Percentiles rank a stretch among this genome's conserved stretches.
phyloP scores from a whole-genome alignment of 1,139 yeast genomes.

The Saccharomyces hybrid region DNA sequence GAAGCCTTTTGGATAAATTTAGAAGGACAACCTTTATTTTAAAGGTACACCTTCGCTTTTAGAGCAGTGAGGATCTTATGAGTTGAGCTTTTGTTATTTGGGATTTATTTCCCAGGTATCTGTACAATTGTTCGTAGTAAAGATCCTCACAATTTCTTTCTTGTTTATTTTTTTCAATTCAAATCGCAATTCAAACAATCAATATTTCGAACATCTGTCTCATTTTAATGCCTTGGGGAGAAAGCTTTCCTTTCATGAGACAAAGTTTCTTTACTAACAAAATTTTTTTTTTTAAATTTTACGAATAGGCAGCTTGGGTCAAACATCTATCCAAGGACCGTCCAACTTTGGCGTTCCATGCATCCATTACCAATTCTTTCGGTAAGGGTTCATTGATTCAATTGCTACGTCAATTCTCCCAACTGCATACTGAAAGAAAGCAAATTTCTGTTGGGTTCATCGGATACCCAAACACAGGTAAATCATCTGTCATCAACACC shows the following conservation, averaged over 20 bases:
- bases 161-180: slow-evolving; percentile 1
- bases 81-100: slow-evolving; percentile 45
- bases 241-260: neutral
- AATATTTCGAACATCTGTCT: neutral
- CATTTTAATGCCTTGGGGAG: neutral
- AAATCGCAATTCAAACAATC: slow-evolving; percentile 33
- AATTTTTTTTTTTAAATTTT: slow-evolving; percentile 8
- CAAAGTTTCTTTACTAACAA: slow-evolving; percentile 12
- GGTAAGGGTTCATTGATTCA: slow-evolving; percentile 96
- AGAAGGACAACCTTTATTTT: slow-evolving; percentile 23
- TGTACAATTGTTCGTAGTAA: slow-evolving; percentile 53
- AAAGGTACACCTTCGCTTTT: slow-evolving; percentile 20
- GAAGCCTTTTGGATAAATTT: slow-evolving; percentile 9
- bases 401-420: slow-evolving; percentile 83
- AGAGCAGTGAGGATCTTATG: slow-evolving; percentile 42
- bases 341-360: slow-evolving; percentile 96
- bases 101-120: slow-evolving; percentile 17
- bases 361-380: slow-evolving; percentile 92
- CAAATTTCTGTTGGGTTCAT: slow-evolving; percentile 95
- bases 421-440: slow-evolving; percentile 84
- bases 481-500: slow-evolving; percentile 91
- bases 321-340: slow-evolving; percentile 83
- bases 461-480: slow-evolving; percentile 97
- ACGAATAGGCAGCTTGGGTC: slow-evolving; percentile 91
- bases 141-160: slow-evolving; percentile 49